Evolutionary conservation across 2,329 filamentous ascomycete species (phyloP), one percentile per base, ranked within the genome.

Genomic region (Colletotrichum truncatum): DNA sequence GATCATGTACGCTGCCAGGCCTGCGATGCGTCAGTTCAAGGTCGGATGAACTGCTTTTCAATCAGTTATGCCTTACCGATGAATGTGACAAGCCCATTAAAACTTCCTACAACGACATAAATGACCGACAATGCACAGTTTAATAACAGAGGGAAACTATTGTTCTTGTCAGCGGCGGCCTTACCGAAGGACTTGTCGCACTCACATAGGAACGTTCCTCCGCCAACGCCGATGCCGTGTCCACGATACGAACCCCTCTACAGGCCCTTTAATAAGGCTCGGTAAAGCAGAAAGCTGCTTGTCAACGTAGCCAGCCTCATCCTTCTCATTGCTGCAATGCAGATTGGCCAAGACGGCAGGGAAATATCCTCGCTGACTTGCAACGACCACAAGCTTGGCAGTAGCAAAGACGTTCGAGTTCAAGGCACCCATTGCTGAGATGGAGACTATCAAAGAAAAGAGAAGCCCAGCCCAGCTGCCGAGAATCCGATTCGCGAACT

Each of bases 381-480:
- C 79, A 51, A 77, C 77, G 45, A 80, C 76, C 38, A 74, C 78
- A 32, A 83, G 73, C 66, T 78, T 78, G 36, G 79, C 77, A 3
- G 77, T 76, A 14, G 80, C 75, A 71, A 84, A 84, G 49, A 82
- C 72, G 61, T 81, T 82, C 61, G 78, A 77, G 39, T 80, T 80
- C 21, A 82, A 74, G 10, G 77, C 77, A 2, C 80, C 80, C 55
- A 78, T 76, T 56, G 78, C 79, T 23, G 78, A 80, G 16, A 79
- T 67, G 30, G 75, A 78, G 16, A 82, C 78, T 1, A 79, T 72
- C 34, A 78, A 62, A 6, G 78, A 80, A 63, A 80, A 76, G 36
- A 78, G 64, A 45, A 82, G 73, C 8, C 75, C 78, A 59, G 75
- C 79, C 66, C 74, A 74, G 18, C 68, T 68, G 4, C 78, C 77